Evolutionary conservation across 768 basidiomycete genomes (phyloP), one percentile per base, ranked within the genome.

Genomic region (Trametes meyenii): DNA sequence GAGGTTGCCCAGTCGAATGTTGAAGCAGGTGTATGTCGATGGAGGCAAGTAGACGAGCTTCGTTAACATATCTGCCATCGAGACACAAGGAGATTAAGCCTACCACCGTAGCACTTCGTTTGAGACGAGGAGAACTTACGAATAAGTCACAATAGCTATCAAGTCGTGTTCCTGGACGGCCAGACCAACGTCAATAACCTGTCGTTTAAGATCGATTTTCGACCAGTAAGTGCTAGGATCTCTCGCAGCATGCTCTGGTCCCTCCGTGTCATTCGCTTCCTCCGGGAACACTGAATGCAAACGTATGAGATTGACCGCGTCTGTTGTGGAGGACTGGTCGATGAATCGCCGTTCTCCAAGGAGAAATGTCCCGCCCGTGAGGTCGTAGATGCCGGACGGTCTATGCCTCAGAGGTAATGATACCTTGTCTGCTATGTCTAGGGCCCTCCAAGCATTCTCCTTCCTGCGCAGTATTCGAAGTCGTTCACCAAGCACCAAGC

Each of bases 311-410:
- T 58, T 57, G 1, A 62, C 50, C 13, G 50, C 53, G 29, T 67
- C 63, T 12, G 66, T 67, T 19, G 60, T 60, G 4, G 39, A n/a
- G 49, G 46, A 26, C 45, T 43, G 23, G 23, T 50, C 53, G 14
- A 19, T 23, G 36, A 17, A 19, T 35, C 46, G 54, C 10, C 62
- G 48, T 51, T 68, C 67, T 4, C 70, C 70, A 17, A 71, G 61
- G 29, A 71, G 60, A 24, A 68, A 57, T 7, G 66, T 53, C 7
- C 68, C 70, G 16, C 63, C 63, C 23, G 68, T 69, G n/a, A 71
- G 61, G 50, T 71, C 70, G 57, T 71, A 71, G 8, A 71, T 71
- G 11, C 68, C 61, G 4, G 66, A 67, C 0, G 70, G 66, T 13
- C 57, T 53, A 50, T 66, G 68, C 4, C 29, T 6, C 13, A 68